These are phyloP conservation scores for Lepiota venenata DNA, from an alignment of 768 basidiomycete species.

Conservation along the genomic window DNA sequence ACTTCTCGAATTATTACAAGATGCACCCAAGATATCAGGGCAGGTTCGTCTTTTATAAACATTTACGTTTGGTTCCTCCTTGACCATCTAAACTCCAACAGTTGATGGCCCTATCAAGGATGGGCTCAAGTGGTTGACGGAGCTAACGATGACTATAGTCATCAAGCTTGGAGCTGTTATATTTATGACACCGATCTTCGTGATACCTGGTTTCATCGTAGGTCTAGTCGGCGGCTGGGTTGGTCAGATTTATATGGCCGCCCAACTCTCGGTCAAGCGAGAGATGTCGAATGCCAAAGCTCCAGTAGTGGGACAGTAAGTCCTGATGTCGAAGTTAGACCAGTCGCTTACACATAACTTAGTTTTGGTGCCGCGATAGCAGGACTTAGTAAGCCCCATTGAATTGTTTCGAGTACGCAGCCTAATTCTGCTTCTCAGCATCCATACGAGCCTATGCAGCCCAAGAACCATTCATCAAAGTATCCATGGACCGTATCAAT, in stretches of 20 bases:
- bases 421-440: conserved; percentile 20
- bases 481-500: conserved; percentile 49
- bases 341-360: background rate
- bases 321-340: conserved; percentile 10
- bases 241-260: conserved; percentile 38
- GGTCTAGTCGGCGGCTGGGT: conserved; percentile 15
- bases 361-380: conserved; percentile 55
- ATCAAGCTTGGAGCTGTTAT: conserved; percentile 40
- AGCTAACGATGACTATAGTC: conserved; percentile 32
- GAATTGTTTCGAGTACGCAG: background rate
- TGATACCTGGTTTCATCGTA: conserved; percentile 23
- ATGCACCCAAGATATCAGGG: conserved; percentile 60
- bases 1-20: conserved; percentile 53
- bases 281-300: conserved; percentile 41
- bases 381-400: conserved; percentile 40
- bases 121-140: conserved; percentile 23
- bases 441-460: conserved; percentile 64
- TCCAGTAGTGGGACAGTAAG: conserved; percentile 44
- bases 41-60: conserved; percentile 18
- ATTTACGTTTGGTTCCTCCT: too few species aligned
- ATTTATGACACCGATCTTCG: conserved; percentile 38
- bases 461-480: conserved; percentile 40
- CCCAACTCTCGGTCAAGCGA: conserved; percentile 44
- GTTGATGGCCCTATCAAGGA: conserved; percentile 44
- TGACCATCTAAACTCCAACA: conserved; percentile 12